Evolutionary conservation across 495 filamentous ascomycete species (phyloP), one percentile per base, ranked within the genome.

Genomic region (Thermothielavioides terrestris): DNA sequence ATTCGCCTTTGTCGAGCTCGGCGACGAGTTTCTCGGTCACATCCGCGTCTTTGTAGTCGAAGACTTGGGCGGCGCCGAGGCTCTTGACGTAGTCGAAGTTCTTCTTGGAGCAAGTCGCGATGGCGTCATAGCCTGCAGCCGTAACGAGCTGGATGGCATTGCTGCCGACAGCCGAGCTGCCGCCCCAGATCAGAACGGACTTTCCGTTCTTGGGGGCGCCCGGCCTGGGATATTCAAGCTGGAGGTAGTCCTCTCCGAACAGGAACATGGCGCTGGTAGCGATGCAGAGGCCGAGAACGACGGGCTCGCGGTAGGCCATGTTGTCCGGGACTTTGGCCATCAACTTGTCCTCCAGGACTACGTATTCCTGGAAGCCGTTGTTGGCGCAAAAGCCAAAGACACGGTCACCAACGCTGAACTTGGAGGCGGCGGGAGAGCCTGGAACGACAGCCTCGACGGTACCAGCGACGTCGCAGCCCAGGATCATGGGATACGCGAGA

Each of bases 121-220:
- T 57, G 1, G 84, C 81, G n/a, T 75, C 68, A n/a, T 74, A 73
- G 2, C 82, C 82, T 0, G 79, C 71, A 0, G 74, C 75, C 1
- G 65, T 66, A 4, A 75, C 78, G 11, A 82, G 69, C 54, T 85
- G 82, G 49, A 83, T 81, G 0, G 74, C 78, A 42, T 75, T 75
- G 56, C 70, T 66, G n/a, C 82, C 82, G 11, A 81, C 76, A 22
- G 74, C 77, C 0, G 69, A 68, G 17, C 72, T 71, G 40, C 79
- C 81, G 11, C 79, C 80, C 72, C 79, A 84, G 47, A 62, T 11
- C 2, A 62, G 27, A 6, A 62, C 20, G 15, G 49, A 34, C 30
- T 55, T 55, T 26, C 76, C 61, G 2, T 63, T 65, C 1, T 49
- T 63, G 3, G 64, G 45, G 0, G 65, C 57, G 26, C 41, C 45